Conservation (phyloP, 495 filamentous ascomycete genomes). For the Xeromyces bisporus region DNA sequence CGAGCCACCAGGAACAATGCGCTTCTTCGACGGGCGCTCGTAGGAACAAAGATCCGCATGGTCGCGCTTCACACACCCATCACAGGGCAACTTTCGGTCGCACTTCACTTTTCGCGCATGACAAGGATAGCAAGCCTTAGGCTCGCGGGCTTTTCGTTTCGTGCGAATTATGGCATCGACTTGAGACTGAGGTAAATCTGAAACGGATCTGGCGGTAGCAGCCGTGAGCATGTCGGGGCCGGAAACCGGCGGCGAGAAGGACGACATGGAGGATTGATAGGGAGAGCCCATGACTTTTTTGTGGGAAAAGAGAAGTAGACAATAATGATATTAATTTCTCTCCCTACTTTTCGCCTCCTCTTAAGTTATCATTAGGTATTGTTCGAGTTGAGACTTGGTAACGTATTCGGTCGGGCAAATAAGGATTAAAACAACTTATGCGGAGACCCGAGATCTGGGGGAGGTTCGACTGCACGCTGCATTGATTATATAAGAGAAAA, state of each 20-base stretch:
- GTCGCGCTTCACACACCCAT: slow-evolving; percentile 57
- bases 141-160: slow-evolving; percentile 31
- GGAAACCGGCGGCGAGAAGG: slow-evolving; percentile 16
- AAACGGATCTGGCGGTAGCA: slow-evolving; percentile 14
- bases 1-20: slow-evolving; percentile 23
- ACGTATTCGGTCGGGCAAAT: too few species aligned
- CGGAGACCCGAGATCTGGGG: too few species aligned
- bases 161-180: slow-evolving; percentile 34
- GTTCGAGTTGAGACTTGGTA: too few species aligned
- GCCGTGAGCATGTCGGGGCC: slow-evolving; percentile 11
- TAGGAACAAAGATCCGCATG: slow-evolving; percentile 57
- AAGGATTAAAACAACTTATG: too few species aligned
- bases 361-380: too few species aligned
- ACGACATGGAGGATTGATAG: slow-evolving; percentile 18
- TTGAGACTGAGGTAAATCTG: slow-evolving; percentile 29
- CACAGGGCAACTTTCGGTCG: slow-evolving; percentile 54
- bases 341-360: too few species aligned
- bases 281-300: slow-evolving; percentile 20
- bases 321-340: too few species aligned
- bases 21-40: slow-evolving; percentile 47
- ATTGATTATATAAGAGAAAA: too few species aligned
- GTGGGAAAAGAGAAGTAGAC: too few species aligned
- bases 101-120: slow-evolving; percentile 61
- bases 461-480: too few species aligned
- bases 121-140: slow-evolving; percentile 54